Conservation (phyloP, 2,329 filamentous ascomycete species). For the Xylaria sp. region DNA sequence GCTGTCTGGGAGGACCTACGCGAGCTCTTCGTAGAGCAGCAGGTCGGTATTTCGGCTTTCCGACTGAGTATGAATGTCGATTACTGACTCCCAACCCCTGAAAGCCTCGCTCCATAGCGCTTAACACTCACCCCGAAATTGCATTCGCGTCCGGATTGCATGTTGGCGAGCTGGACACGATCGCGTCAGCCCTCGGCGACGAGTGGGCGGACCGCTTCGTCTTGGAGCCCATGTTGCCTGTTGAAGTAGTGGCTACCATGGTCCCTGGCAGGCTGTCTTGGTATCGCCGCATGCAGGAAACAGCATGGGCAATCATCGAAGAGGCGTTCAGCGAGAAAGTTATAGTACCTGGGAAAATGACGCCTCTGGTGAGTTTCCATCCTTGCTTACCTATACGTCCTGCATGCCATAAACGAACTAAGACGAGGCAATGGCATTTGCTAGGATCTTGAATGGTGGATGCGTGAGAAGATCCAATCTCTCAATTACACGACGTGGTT, state of each 20-base stretch:
- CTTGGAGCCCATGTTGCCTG: conserved; percentile 57
- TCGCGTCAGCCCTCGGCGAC: conserved; percentile 51
- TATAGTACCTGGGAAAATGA: conserved; percentile 57
- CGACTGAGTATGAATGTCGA: background rate
- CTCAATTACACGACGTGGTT: conserved; percentile 66
- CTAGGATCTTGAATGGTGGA: conserved; percentile 62
- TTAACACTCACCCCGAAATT: conserved; percentile 59
- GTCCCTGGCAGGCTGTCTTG: conserved; percentile 53
- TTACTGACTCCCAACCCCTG: background rate
- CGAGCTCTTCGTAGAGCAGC: conserved; percentile 52
- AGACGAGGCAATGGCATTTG: background rate
- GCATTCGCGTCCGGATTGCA: conserved; percentile 61
- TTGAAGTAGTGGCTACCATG: conserved; percentile 61
- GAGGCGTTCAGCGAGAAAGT: conserved; percentile 58
- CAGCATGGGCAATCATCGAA: conserved; percentile 62
- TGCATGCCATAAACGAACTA: background rate
- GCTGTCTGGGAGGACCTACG: conserved; percentile 56
- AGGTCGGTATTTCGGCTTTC: conserved; percentile 26
- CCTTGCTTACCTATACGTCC: background rate
- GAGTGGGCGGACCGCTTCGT: conserved; percentile 56
- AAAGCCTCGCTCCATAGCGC: conserved; percentile 53
- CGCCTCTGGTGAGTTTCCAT: conserved; percentile 48
- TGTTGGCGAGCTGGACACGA: conserved; percentile 57
- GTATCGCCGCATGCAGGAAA: conserved; percentile 61
- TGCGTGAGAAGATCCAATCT: conserved; percentile 60